These are phyloP conservation scores for Bruguiera sexangula DNA, from an alignment of 345 rosid genomes.

Conservation along the genomic window DNA sequence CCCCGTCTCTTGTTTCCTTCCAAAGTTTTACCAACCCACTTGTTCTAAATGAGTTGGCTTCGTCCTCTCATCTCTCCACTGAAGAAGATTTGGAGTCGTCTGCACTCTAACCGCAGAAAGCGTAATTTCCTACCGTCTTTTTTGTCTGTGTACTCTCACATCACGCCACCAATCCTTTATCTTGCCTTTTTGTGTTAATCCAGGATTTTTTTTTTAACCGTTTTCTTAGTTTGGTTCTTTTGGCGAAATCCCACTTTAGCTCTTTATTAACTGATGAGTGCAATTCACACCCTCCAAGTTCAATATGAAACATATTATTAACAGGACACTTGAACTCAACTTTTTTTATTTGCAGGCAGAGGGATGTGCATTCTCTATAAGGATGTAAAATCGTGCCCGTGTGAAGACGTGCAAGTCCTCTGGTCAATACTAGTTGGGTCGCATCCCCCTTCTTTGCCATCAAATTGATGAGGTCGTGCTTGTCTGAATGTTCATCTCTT, in stretches of 20 bases:
- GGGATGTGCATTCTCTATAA: slow-evolving; percentile 23
- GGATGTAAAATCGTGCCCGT: slow-evolving; percentile 23
- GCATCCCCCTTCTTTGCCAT: neutral
- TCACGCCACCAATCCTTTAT: neutral
- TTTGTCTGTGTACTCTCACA: neutral
- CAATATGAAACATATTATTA: neutral
- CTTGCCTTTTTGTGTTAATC: neutral
- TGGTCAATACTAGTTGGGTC: slow-evolving; percentile 29
- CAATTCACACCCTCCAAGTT: neutral
- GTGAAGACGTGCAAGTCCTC: slow-evolving; percentile 22
- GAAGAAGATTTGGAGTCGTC: slow-evolving; percentile 17
- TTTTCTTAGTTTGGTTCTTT: neutral
- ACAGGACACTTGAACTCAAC: neutral
- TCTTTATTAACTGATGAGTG: too few relatives aligned
- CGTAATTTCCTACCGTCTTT: slow-evolving; percentile 1
- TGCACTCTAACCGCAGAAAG: slow-evolving; percentile 6
- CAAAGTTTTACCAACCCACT: slow-evolving; percentile 15
- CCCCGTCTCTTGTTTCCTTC: slow-evolving; percentile 8
- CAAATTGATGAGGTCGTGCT: neutral
- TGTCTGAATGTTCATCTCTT: neutral
- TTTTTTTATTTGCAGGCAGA: neutral
- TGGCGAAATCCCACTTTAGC: neutral
- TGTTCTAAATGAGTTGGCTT: slow-evolving; percentile 17
- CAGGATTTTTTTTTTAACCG: neutral
- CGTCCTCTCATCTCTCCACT: slow-evolving; percentile 19